Evolutionary conservation across 225 moss, liverwort and hornwort genomes (phyloP).

Genomic region (Marchantia polymorpha): DNA sequence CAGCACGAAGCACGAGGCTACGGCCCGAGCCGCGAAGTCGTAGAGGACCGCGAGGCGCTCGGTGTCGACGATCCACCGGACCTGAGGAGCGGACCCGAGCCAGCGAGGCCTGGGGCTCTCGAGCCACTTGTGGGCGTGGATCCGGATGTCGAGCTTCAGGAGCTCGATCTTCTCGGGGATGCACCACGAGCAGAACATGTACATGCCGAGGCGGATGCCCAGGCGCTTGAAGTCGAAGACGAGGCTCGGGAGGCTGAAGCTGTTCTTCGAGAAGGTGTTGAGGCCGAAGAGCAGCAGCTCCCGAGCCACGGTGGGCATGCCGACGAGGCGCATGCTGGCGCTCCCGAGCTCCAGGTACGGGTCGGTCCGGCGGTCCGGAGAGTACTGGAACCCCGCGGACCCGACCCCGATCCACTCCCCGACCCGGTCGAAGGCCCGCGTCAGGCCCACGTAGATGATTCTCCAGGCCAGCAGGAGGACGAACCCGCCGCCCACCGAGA

Average conservation of each 20-base stretch:
- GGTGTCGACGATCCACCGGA: slow-evolving; percentile 13
- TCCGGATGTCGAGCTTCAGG: slow-evolving; percentile 1
- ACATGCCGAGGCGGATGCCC: neutral
- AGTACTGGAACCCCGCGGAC: neutral
- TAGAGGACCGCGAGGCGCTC: slow-evolving; percentile 8
- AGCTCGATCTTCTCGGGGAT: slow-evolving; percentile 8
- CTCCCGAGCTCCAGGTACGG: slow-evolving; percentile 11
- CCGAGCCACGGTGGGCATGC: slow-evolving; percentile 8
- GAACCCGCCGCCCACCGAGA: slow-evolving; percentile 8
- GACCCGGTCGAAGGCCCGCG: neutral
- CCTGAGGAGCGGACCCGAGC: neutral
- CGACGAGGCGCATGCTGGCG: slow-evolving; percentile 2
- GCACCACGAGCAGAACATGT: slow-evolving; percentile 14
- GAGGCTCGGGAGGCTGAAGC: neutral
- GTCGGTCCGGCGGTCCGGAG: neutral
- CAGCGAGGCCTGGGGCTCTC: slow-evolving; percentile 5
- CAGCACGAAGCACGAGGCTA: slow-evolving; percentile 7
- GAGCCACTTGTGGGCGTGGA: slow-evolving; percentile 8
- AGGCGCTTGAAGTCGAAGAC: neutral
- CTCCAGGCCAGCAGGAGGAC: slow-evolving; percentile 11
- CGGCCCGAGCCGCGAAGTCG: neutral
- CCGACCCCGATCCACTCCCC: slow-evolving; percentile 14
- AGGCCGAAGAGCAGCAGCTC: slow-evolving; percentile 3
- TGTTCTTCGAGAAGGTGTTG: neutral
- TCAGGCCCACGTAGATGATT: slow-evolving; percentile 8